Percentiles rank a stretch among this genome's conserved stretches.
These are phyloP conservation scores for Articulospora tetracladia DNA, from an alignment of 495 filamentous ascomycete genomes.

Conservation along the genomic window DNA sequence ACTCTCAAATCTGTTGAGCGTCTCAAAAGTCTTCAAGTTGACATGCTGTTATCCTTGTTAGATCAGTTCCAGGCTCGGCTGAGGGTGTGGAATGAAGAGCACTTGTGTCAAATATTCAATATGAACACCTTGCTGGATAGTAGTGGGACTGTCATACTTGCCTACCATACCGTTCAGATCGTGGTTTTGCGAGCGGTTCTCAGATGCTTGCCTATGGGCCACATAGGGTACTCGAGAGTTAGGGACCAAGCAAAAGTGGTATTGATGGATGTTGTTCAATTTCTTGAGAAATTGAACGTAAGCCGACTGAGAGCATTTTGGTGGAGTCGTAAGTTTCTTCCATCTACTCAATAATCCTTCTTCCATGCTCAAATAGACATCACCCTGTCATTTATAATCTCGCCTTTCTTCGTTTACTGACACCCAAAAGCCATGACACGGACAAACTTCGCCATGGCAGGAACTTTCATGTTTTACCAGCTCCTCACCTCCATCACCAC, in stretches of 20 bases:
- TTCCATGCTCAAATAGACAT: background rate
- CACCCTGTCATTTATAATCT: too few relatives aligned
- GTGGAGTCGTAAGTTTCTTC: slow-evolving; percentile 44
- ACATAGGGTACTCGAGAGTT: slow-evolving; percentile 18
- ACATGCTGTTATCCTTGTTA: slow-evolving; percentile 6
- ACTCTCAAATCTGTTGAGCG: slow-evolving; percentile 53
- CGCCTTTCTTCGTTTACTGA: background rate
- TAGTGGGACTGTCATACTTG: slow-evolving; percentile 51
- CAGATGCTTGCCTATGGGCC: slow-evolving; percentile 41
- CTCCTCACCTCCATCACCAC: slow-evolving; percentile 6
- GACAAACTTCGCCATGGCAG: slow-evolving; percentile 52
- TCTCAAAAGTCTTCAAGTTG: slow-evolving; percentile 28
- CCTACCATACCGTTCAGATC: slow-evolving; percentile 60
- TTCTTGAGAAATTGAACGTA: slow-evolving; percentile 53
- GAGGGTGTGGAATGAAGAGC: background rate
- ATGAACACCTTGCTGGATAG: slow-evolving; percentile 22
- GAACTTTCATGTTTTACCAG: slow-evolving; percentile 36
- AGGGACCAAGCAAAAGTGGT: slow-evolving; percentile 53
- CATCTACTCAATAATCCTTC: slow-evolving; percentile 2
- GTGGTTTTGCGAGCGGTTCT: slow-evolving; percentile 59
- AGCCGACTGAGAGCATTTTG: slow-evolving; percentile 48
- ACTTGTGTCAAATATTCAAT: slow-evolving; percentile 11
- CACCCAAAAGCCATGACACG: slow-evolving; percentile 15
- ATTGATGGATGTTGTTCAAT: slow-evolving; percentile 54
- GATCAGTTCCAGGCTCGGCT: slow-evolving; percentile 4